A percentile compares a stretch with the other conserved stretches of the same genome.
Conservation (phyloP, 345 rosid genomes). For the Rhizophora mangle region DNA sequence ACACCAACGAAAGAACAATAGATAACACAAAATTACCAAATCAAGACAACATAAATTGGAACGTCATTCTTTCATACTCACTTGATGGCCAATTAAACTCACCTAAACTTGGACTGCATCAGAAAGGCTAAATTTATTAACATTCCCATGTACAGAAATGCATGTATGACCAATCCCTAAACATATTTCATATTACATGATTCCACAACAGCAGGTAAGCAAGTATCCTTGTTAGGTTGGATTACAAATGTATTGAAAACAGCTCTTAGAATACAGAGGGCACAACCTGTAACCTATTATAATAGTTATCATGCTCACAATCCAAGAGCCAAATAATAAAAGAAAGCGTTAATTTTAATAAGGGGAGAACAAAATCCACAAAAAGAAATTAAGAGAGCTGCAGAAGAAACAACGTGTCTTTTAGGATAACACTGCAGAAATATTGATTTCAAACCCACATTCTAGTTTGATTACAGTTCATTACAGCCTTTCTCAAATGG, state of each 20-base stretch:
- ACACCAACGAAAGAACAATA: not conserved
- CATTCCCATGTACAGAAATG: not conserved
- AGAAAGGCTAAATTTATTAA: not conserved
- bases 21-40: not conserved
- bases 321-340: not conserved
- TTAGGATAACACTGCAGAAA: not conserved
- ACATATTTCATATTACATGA: too few species aligned
- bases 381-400: not conserved
- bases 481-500: not conserved
- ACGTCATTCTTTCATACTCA: not conserved
- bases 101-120: not conserved
- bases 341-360: not conserved
- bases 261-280: not conserved
- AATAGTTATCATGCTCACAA: not conserved
- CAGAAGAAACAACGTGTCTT: not conserved
- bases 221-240: not conserved
- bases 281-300: too few species aligned
- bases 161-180: not conserved
- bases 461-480: not conserved
- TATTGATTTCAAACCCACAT: not conserved
- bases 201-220: not conserved
- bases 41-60: not conserved
- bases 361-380: not conserved
- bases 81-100: not conserved
- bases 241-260: not conserved